Evolutionary conservation across 2,329 filamentous ascomycete genomes (phyloP), one percentile per base, ranked within the genome.

Genomic region (Colletotrichum orbiculare): DNA sequence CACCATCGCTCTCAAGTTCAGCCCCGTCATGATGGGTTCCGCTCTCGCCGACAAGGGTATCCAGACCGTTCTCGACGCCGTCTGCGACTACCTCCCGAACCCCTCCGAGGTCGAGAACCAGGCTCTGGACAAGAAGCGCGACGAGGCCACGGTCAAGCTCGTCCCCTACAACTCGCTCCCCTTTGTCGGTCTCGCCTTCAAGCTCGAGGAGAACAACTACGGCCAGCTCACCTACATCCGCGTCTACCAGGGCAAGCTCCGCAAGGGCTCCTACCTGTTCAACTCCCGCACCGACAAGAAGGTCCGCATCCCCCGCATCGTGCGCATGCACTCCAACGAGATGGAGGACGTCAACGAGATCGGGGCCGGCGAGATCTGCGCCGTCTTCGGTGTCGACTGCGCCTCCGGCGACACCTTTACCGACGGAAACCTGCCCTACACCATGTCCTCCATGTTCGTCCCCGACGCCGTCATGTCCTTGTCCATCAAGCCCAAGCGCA

Each of bases 281-380:
- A 99, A 98, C 79, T 94, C 94, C 8, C 90, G 94, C 71, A 96
- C 89, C 69, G 92, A 95, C 78, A 97, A 97, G 86, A 97, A 95
- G 83, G 91, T 99, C 76, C 94, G 96, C 80, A 91, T 99, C 63
- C 96, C 96, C 17, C 92, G 95, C 75, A 98, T 99, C 73, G 96
- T 99, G 68, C 93, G 96, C 68, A 99, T 99, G 96, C 96, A 99
- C 83, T 97, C 94, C 49, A 97, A 98, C 76, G 96, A 99, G 75
- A 97, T 99, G 95, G 96, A 99, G 78, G 96, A 99, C 75, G 93
- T 97, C 37, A 84, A 82, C 60, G 94, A 97, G 78, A 91, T 99
- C 68, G 93, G 94, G 56, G 95, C 96, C 58, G 96, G 96, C 79
- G 96, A 99, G 79, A 99, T 99, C 69, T 99, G 96, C 76, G 96